These are phyloP conservation scores for Antarctomyces pellizariae DNA, from an alignment of 495 filamentous ascomycete species.

Conservation along the genomic window DNA sequence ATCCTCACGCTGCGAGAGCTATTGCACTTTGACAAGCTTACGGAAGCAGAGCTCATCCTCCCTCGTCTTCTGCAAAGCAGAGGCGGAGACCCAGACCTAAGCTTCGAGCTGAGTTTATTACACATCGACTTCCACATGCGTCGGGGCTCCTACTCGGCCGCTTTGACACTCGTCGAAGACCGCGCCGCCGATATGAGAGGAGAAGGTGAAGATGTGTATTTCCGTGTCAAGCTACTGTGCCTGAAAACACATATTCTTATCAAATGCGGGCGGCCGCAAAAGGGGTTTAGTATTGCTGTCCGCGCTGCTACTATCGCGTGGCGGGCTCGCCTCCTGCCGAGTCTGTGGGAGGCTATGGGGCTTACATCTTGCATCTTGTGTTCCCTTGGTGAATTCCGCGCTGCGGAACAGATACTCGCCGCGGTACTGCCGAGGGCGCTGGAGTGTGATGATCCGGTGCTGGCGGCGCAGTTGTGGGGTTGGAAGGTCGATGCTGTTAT, in stretches of 20 bases:
- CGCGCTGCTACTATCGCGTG: conserved; percentile 58
- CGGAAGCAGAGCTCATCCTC: conserved; percentile 42
- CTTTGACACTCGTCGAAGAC: conserved; percentile 44
- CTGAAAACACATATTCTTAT: conserved; percentile 55
- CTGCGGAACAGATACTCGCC: conserved; percentile 39
- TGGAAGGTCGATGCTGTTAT: conserved; percentile 65
- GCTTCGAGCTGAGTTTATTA: conserved; percentile 41
- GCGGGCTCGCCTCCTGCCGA: conserved; percentile 43
- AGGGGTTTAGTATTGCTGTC: conserved; percentile 63
- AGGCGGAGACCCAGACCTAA: conserved; percentile 34
- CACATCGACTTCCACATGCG: conserved; percentile 50
- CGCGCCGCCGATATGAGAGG: conserved; percentile 39
- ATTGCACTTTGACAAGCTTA: conserved; percentile 45
- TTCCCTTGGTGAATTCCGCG: conserved; percentile 49
- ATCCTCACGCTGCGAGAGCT: conserved; percentile 46
- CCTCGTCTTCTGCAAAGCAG: conserved; percentile 28
- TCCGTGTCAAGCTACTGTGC: conserved; percentile 51
- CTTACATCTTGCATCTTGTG: conserved; percentile 45
- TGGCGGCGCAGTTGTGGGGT: conserved; percentile 46
- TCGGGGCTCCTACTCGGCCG: conserved; percentile 32
- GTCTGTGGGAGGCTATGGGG: conserved; percentile 56
- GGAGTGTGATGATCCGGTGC: conserved; percentile 41
- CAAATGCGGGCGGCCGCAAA: conserved; percentile 44
- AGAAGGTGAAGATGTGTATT: conserved; percentile 47
- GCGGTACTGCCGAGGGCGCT: conserved; percentile 63